Conservation (phyloP, 2,329 filamentous ascomycete species). For the Cytospora schulzeri region DNA sequence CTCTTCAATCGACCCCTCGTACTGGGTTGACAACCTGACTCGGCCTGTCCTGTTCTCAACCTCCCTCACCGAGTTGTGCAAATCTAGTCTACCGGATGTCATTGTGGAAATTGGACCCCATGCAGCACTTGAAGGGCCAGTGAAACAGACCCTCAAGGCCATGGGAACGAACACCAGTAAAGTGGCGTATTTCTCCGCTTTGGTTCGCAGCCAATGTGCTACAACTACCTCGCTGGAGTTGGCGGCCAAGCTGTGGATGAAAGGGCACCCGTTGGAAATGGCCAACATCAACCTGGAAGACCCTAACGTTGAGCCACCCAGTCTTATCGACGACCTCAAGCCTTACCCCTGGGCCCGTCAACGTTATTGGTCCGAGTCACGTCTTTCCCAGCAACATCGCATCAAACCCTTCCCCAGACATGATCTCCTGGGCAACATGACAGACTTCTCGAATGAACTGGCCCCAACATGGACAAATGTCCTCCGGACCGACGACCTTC, state of each 20-base stretch:
- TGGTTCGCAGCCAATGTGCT: slow-evolving; percentile 31
- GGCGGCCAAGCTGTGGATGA: slow-evolving; percentile 17
- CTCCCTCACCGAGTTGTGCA: slow-evolving; percentile 29
- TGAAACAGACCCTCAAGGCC: slow-evolving; percentile 34
- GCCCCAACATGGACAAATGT: slow-evolving; percentile 41
- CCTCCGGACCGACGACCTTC: slow-evolving; percentile 30
- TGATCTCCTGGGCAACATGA: slow-evolving; percentile 42
- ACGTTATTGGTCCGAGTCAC: slow-evolving; percentile 43
- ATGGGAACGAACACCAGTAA: slow-evolving; percentile 30
- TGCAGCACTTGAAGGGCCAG: slow-evolving; percentile 35
- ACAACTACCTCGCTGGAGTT: slow-evolving; percentile 22
- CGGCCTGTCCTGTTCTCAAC: slow-evolving; percentile 47
- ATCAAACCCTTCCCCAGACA: slow-evolving; percentile 40
- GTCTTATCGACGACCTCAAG: slow-evolving; percentile 38
- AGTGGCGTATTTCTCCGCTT: slow-evolving; percentile 35
- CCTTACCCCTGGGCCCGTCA: slow-evolving; percentile 51
- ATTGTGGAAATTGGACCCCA: slow-evolving; percentile 37
- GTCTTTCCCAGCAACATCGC: slow-evolving; percentile 39
- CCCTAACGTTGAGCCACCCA: slow-evolving; percentile 1
- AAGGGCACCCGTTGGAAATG: slow-evolving; percentile 8
- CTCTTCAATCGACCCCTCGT: slow-evolving; percentile 39
- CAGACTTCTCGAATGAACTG: slow-evolving; percentile 35
- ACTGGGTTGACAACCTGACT: slow-evolving; percentile 50
- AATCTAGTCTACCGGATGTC: slow-evolving; percentile 32
- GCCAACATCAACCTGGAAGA: slow-evolving; percentile 13